phyloP scores from a whole-genome alignment of 2,329 filamentous ascomycete species.

The Venturiaceae sp. region DNA sequence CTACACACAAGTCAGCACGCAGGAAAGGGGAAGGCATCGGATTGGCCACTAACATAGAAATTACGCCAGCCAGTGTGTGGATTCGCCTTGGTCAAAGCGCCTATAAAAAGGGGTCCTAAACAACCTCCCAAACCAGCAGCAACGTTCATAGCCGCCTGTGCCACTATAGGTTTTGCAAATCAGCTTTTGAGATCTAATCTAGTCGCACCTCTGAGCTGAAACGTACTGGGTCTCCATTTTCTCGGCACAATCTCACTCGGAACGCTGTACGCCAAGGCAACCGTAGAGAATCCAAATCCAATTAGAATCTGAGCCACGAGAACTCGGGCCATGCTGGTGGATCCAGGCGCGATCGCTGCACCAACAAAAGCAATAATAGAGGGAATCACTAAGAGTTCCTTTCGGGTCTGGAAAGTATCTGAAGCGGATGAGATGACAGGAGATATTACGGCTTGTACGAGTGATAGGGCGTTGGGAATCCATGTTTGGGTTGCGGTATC shows the following conservation, averaged over 20 bases:
- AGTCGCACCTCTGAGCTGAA: neutral
- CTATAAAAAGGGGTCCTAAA: neutral
- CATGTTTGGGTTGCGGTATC: neutral
- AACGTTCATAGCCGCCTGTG: neutral
- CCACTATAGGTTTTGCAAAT: neutral
- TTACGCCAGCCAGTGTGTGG: neutral
- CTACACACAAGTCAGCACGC: neutral
- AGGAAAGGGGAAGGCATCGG: neutral
- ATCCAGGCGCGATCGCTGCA: neutral
- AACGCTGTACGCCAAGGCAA: neutral
- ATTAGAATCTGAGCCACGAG: neutral
- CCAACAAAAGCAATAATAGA: neutral
- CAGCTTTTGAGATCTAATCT: neutral
- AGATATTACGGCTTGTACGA: neutral
- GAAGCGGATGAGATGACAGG: neutral
- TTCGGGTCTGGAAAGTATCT: slow-evolving; percentile 2
- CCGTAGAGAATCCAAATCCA: neutral
- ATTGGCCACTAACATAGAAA: neutral
- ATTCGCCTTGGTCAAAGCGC: neutral
- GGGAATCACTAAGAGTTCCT: neutral
- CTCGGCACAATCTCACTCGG: neutral
- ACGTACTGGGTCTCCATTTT: neutral
- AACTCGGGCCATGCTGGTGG: neutral
- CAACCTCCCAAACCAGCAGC: neutral
- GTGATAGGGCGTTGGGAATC: neutral